Evolutionary conservation across 306 rosid genomes (phyloP), one percentile per base, ranked within the genome.

Genomic region (Crotalaria pallida): DNA sequence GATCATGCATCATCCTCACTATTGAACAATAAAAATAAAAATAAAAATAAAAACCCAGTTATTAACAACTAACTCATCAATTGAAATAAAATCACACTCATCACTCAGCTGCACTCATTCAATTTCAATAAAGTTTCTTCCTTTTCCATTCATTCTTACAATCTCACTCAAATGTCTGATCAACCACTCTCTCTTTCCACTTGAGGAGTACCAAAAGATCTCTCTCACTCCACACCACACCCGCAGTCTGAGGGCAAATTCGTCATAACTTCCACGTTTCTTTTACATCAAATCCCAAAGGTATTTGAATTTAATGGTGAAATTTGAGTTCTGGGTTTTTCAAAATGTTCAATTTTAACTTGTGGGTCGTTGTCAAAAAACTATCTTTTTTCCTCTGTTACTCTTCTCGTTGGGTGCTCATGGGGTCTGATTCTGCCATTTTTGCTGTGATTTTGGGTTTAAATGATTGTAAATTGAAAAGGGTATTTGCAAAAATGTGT

Each of bases 191-290:
- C 27, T 16, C 1, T n/a, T 21, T 38, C 70, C 19, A 29, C 57
- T 69, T 43, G 72, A 45, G 53, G 60, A 47, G n/a, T n/a, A n/a
- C 64, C 52, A 58, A 55, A 85, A 82, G n/a, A n/a, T n/a, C n/a
- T n/a, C n/a, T 89, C 89, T 76, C 84, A 68, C 80, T 65, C 16
- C 10, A 38, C 9, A 7, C 21, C 34, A 34, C 17, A n/a, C 45
- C 24, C 62, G 24, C 38, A 6, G 3, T n/a, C 12, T 65, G 24
- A 74, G 36, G 15, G 23, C 69, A 1, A 23, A 48, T 53, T 47
- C 44, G 18, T 11, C 48, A 38, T 23, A 43, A 13, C n/a, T 2
- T 16, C n/a, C 38, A 9, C 33, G 71, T 36, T 58, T 24, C 79
- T 48, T 75, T 57, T 62, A 48, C 81, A 17, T 65, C 58, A 16